Conservation (phyloP, 192 early-diverging fungal species). For the Gonapodya prolifera region DNA sequence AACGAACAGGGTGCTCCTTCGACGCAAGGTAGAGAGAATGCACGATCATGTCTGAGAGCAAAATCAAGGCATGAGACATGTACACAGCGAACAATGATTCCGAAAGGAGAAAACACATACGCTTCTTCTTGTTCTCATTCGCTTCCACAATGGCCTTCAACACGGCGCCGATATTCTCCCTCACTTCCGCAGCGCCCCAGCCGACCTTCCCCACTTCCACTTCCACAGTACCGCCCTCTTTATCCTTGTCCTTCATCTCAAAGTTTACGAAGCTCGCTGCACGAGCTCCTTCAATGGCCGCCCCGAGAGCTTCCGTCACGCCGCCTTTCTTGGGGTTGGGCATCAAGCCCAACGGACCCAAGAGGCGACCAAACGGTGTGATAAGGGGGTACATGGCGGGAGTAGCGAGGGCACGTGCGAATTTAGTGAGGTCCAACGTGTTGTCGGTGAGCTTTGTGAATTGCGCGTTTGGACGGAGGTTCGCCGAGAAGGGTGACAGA, state of each 20-base stretch:
- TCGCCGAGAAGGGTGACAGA: no score
- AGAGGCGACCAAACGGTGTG: constrained; percentile 69
- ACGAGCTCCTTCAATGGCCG: neutral
- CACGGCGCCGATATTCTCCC: neutral
- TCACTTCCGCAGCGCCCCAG: neutral
- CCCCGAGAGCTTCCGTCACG: neutral
- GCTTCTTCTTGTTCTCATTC: neutral
- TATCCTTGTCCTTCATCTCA: neutral
- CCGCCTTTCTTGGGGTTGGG: constrained; percentile 51
- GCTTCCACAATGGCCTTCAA: neutral
- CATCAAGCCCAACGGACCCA: constrained; percentile 96
- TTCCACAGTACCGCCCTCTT: neutral
- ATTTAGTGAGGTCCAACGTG: neutral
- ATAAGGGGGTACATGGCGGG: constrained; percentile 80
- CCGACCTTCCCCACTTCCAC: neutral
- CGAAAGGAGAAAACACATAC: neutral
- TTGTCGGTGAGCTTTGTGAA: no score
- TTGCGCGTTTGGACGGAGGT: no score
- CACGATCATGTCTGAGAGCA: neutral
- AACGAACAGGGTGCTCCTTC: neutral
- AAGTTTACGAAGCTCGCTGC: neutral
- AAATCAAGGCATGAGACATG: neutral
- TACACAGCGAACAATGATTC: neutral
- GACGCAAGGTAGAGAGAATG: neutral
- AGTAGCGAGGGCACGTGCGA: constrained; percentile 43